Conservation (phyloP, 257 asterid species). For the Thymus quinquecostatus region DNA sequence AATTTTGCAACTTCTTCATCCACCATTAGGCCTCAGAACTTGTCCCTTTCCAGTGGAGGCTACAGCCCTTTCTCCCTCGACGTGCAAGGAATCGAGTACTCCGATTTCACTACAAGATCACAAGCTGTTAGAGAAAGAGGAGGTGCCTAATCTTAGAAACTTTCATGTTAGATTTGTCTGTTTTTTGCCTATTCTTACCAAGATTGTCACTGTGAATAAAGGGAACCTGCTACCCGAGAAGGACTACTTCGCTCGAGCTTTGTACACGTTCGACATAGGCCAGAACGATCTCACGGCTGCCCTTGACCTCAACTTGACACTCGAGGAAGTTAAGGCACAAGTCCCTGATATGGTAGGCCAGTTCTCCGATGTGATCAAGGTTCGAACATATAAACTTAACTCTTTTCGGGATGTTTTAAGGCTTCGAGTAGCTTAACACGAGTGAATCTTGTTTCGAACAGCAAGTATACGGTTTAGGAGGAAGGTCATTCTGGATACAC, state of each 20-base stretch:
- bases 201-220: not conserved
- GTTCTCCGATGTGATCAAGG: constrained; percentile 60
- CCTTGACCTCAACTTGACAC: constrained; percentile 54
- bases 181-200: not conserved
- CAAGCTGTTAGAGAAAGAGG: constrained; percentile 31
- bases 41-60: constrained; percentile 73
- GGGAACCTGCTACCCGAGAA: constrained; percentile 55
- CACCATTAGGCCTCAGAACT: constrained; percentile 75
- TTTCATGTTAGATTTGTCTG: not conserved
- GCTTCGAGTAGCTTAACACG: not conserved
- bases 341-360: constrained; percentile 65
- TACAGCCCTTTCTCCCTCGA: constrained; percentile 51
- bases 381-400: not conserved
- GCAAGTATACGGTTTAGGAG: constrained; percentile 56
- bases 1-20: constrained; percentile 86
- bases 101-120: not conserved
- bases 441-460: constrained; percentile 16
- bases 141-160: constrained; percentile 7
- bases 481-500: constrained; percentile 75
- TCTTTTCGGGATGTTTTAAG: not conserved
- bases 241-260: constrained; percentile 50
- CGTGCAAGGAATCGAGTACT: not conserved
- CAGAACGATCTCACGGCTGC: constrained; percentile 86
- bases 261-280: constrained; percentile 79
- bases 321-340: constrained; percentile 65